Conservation (phyloP, 164 flowering plant species). For the Kingdonia uniflora region DNA sequence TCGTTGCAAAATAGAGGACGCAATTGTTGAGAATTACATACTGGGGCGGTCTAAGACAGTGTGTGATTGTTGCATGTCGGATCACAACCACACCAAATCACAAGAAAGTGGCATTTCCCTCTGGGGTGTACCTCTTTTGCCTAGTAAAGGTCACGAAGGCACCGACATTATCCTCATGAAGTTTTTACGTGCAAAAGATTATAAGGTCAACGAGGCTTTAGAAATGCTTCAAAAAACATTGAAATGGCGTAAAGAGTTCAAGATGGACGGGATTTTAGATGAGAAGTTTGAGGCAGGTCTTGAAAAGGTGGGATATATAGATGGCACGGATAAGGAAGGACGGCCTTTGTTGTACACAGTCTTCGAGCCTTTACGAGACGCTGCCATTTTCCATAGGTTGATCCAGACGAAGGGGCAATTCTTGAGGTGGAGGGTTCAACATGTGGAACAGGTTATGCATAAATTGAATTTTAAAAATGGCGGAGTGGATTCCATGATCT, state of each 20-base stretch:
- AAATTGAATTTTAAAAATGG: constrained; percentile 36
- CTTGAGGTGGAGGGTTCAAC: constrained; percentile 51
- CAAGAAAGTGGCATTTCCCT: no score
- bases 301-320: constrained; percentile 19
- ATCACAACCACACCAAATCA: no score
- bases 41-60: neutral
- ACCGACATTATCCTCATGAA: constrained; percentile 39
- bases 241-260: constrained; percentile 40
- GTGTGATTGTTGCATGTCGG: no score
- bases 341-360: constrained; percentile 43
- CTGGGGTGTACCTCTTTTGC: constrained; percentile 30
- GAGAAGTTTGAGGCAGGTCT: constrained; percentile 25
- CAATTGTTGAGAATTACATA: constrained; percentile 31
- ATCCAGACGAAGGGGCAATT: constrained; percentile 23
- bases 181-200: constrained; percentile 42
- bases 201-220: constrained; percentile 34
- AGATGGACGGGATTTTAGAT: constrained; percentile 22
- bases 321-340: constrained; percentile 46
- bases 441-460: constrained; percentile 42
- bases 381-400: constrained; percentile 14
- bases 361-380: constrained; percentile 33
- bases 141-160: constrained; percentile 34
- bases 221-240: constrained; percentile 34
- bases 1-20: constrained; percentile 44
- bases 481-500: constrained; percentile 40